phyloP scores from a whole-genome alignment of 345 rosid genomes.

The Hevea brasiliensis region DNA sequence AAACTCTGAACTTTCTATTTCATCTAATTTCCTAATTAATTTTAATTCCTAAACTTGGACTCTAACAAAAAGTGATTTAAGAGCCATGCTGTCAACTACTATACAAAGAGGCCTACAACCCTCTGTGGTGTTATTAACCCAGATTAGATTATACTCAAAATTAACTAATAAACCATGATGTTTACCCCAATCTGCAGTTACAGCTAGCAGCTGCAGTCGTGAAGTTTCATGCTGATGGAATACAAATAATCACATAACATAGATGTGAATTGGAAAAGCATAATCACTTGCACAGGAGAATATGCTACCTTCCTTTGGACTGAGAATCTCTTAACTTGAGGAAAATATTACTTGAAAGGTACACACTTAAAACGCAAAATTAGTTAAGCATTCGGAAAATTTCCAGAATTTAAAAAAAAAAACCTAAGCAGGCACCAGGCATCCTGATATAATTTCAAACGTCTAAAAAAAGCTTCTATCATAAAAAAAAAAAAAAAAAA shows the following conservation, averaged over 20 bases:
- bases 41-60: too few species aligned
- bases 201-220: background rate
- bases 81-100: background rate
- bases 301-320: background rate
- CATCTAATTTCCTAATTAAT: too few species aligned
- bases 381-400: background rate
- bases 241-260: background rate
- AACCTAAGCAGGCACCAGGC: too few species aligned
- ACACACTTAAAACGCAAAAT: too few species aligned
- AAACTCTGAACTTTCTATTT: too few species aligned
- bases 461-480: too few species aligned
- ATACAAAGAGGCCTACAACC: background rate
- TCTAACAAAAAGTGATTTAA: background rate
- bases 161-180: background rate
- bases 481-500: too few species aligned
- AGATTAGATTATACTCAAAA: background rate
- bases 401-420: background rate
- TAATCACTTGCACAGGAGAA: background rate
- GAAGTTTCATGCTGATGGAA: background rate
- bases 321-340: too few species aligned
- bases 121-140: background rate
- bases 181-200: background rate
- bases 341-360: too few species aligned
- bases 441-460: too few species aligned
- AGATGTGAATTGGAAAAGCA: background rate